Base-by-base conservation (phyloP, 2,329 filamentous ascomycete species). In the Penicillium olsonii region DNA sequence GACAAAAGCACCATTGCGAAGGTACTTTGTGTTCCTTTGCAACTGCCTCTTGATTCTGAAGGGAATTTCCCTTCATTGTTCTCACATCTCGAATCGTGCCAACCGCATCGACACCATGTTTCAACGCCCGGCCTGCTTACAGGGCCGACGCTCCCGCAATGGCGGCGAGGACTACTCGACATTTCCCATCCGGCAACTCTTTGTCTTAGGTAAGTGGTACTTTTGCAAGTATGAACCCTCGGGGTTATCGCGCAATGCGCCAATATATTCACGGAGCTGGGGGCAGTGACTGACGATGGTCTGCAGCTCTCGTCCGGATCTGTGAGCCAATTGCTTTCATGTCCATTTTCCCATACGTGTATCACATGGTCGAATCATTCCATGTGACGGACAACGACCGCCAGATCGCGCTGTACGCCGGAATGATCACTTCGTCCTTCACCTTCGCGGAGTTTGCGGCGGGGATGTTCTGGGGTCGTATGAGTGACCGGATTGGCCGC, bases 301-400 rank as follows among this genome's bases (percentile, higher is more conserved):
- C 34, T 50, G 20, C 52, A 95, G 92, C 91, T 38, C 80, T 96
- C 66, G 96, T 92, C 75, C 87, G 94, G 67, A 92, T 99, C 77
- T 96, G 91, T 78, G 94, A 99, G 70, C 94, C 94, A 44, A 97
- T 99, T 71, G 94, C 94, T 5, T 97, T 99, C 79, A 97, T 96
- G 90, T 96, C 92, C 45, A 96, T 97, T 62, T 97, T 99, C 69
- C 94, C 94, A 1, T 99, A 97, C 72, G 91, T 95, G 62, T 97
- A 96, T 77, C 92, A 88, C 77, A 97, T 99, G 94, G 87, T 97
- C 61, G 81, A 91, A 64, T 90, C 91, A 54, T 97, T 97, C 73
- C 79, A 88, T 64, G 86, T 96, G 67, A 89, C 91, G 55, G 79
- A 89, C 39, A 84, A 91, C 66, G 78, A 87, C 55, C 85, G 81